Evolutionary conservation across 2,329 filamentous ascomycete species (phyloP).

Genomic region (Verticillium dahliae): DNA sequence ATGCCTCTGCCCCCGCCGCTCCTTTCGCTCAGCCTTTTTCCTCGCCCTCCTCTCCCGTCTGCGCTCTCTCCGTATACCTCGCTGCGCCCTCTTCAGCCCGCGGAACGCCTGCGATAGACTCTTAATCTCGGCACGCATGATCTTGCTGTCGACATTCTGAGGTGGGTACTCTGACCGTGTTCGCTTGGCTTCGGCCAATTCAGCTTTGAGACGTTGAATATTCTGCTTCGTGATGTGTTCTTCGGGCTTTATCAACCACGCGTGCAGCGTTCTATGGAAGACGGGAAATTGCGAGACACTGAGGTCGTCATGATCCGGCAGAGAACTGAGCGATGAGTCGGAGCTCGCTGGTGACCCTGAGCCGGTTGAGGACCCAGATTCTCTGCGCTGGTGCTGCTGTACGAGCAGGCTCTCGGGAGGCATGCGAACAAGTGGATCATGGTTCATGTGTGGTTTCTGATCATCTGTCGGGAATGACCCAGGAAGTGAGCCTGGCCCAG

Average conservation of each 20-base stretch:
- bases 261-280: slow-evolving; percentile 33
- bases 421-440: neutral
- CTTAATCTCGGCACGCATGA: slow-evolving; percentile 36
- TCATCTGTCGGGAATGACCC: neutral
- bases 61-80: slow-evolving; percentile 20
- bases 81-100: slow-evolving; percentile 21
- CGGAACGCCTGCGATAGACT: slow-evolving; percentile 37
- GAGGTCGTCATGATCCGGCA: slow-evolving; percentile 47
- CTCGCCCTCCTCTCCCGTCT: slow-evolving; percentile 21
- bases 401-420: neutral
- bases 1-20: slow-evolving; percentile 22
- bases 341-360: slow-evolving; percentile 27
- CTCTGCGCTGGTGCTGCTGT: slow-evolving; percentile 7
- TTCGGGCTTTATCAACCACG: slow-evolving; percentile 44
- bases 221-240: slow-evolving; percentile 39
- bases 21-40: slow-evolving; percentile 23
- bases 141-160: slow-evolving; percentile 22
- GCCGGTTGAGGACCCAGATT: slow-evolving; percentile 23
- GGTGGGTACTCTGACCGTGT: neutral
- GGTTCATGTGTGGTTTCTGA: neutral
- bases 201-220: slow-evolving; percentile 31
- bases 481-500: neutral
- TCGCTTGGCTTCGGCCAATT: slow-evolving; percentile 22
- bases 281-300: slow-evolving; percentile 39
- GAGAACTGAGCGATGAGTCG: slow-evolving; percentile 35